Conservation (phyloP, 495 filamentous ascomycete species). For the Cladorrhinum samala region DNA sequence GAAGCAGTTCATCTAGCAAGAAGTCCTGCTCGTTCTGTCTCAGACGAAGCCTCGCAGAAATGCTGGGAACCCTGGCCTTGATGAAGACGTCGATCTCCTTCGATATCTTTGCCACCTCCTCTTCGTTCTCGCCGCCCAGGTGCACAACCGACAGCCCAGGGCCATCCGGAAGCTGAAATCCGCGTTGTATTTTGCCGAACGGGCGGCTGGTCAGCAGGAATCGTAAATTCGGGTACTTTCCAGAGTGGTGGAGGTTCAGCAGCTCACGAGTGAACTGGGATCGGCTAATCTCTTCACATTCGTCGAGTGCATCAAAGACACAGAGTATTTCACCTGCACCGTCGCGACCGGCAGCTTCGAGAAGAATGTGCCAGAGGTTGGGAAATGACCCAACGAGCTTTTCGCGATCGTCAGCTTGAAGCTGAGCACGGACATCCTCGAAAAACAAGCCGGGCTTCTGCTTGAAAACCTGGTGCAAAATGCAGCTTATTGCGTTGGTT, state of each 20-base stretch:
- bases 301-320: conserved; percentile 45
- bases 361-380: conserved; percentile 40
- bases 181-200: conserved; percentile 31
- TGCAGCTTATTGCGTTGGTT: conserved; percentile 33
- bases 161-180: conserved; percentile 24
- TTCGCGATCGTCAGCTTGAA: conserved; percentile 17
- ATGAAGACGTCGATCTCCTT: conserved; percentile 14
- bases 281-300: conserved; percentile 22
- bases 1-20: neutral
- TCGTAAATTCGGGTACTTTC: conserved; percentile 27
- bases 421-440: conserved; percentile 21
- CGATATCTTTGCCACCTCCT: conserved; percentile 6
- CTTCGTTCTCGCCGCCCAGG: conserved; percentile 24
- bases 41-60: neutral
- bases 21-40: conserved; percentile 1
- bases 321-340: conserved; percentile 42
- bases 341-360: conserved; percentile 24
- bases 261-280: conserved; percentile 11
- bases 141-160: conserved; percentile 29
- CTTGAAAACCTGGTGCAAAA: conserved; percentile 46
- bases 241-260: conserved; percentile 8
- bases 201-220: conserved; percentile 48
- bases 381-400: conserved; percentile 27
- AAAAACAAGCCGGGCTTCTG: conserved; percentile 26
- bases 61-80: neutral